These are phyloP conservation scores for Trichosporon asahii DNA, from an alignment of 1,284 basidiomycete species.

Conservation along the genomic window DNA sequence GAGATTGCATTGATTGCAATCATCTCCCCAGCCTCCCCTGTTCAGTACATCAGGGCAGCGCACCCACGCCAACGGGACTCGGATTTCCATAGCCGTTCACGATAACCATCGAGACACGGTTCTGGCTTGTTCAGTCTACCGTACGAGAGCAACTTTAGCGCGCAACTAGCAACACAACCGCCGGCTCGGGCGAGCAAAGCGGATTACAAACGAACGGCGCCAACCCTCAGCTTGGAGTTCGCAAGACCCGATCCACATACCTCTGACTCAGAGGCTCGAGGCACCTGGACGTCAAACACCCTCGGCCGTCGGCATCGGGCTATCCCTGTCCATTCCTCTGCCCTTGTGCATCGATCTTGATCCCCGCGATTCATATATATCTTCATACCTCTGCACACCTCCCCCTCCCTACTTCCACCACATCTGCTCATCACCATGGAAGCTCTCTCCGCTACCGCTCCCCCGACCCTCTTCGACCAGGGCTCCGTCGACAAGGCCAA, in stretches of 20 bases:
- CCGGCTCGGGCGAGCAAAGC: neutral
- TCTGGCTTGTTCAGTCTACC: neutral
- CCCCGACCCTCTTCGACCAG: constrained; percentile 8
- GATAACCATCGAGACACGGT: neutral
- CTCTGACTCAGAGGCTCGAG: neutral
- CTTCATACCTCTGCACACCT: neutral
- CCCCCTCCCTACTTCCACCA: neutral
- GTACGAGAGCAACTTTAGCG: neutral
- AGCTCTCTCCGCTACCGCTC: neutral
- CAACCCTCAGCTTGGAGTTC: neutral
- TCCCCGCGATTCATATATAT: neutral
- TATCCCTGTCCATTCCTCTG: neutral
- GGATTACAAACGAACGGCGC: neutral
- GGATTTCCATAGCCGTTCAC: neutral
- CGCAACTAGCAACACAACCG: neutral
- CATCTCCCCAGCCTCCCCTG: neutral
- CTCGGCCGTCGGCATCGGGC: constrained; percentile 10
- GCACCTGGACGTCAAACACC: neutral
- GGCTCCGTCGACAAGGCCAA: neutral
- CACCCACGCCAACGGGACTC: neutral
- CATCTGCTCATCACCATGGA: neutral
- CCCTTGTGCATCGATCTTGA: neutral
- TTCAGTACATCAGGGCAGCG: neutral
- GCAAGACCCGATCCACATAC: neutral
- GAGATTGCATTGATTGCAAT: constrained; percentile 3